Evolutionary conservation across 1,284 basidiomycete genomes (phyloP), one percentile per base, ranked within the genome.

Genomic region (Hymenochaete sp.): DNA sequence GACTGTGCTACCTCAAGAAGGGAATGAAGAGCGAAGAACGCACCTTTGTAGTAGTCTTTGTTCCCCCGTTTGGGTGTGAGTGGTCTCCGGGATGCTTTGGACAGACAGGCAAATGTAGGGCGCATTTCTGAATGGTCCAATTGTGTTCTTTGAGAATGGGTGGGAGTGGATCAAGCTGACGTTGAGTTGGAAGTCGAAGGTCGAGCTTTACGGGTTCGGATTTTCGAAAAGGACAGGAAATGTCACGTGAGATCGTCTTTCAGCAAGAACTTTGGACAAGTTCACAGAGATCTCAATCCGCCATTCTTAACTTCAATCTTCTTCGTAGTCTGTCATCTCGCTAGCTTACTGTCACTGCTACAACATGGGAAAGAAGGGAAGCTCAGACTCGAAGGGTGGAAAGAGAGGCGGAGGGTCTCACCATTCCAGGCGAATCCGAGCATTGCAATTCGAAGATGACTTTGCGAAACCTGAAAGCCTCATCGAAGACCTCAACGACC

Each of bases 21-120:
- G 5, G 18, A n/a, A 14, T 32, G 18, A 13, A 4, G 4, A 13
- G n/a, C 13, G 7, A 41, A 25, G 21, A 4, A 61, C 65, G 27
- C 8, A 83, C 91, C 92, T 65, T 95, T 96, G 73, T 93, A 95
- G 60, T 73, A 95, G 62, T 95, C 89, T 58, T 93, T 95, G 68
- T 93, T 93, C 14, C 77, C 92, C 42, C 80, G 67, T 62, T 95
- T 95, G 0, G 85, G 71, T 0, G 82, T 91, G 39, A 95, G 70
- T 3, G 89, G 75, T 21, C 79, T 67, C 45, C 92, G 71, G 2
- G 83, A 87, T 21, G 91, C 91, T 65, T 88, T 88, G 26, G 81
- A 83, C 4, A 82, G 66, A 50, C 78, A 67, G 22, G 67, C 73
- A 13, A 74, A 59, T 21, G 85, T 83, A 3, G 84, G 73, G 56